Base-by-base conservation (phyloP, 2,329 filamentous ascomycete species). In the Ustulina deusta region DNA sequence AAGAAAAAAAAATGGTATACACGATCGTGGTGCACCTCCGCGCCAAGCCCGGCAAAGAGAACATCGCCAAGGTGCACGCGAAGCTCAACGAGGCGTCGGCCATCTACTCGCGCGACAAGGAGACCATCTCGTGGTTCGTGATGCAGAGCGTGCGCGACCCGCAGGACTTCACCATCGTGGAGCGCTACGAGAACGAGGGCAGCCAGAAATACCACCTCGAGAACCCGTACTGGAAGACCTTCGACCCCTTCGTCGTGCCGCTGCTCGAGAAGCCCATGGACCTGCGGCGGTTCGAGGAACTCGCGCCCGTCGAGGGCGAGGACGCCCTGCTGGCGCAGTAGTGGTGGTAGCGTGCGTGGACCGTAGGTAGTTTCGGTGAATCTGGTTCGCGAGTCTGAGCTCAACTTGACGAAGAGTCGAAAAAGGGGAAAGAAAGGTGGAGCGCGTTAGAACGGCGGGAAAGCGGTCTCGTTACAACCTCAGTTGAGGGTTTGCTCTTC, bases 151-250 rank as follows among this genome's bases (percentile, higher is more conserved):
- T 89, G 65, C 83, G 87, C 74, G 91, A 93, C 78, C 84, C 85
- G 51, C 84, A 90, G 65, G 88, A 89, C 57, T 93, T 93, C 79
- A 92, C 89, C 55, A 91, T 93, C 74, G 90, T 93, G 54, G 91
- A 93, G 81, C 83, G 91, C 36, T 93, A 92, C 79, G 85, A 87
- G 74, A 84, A 89, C 68, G 91, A 93, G 61, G 71, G 85, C 81
- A 85, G 82, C 74, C 87, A 90, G 77, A 85, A 88, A 71, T 89
- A 89, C 74, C 87, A 90, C 75, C 83, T 90, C 20, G 85, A 86
- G 75, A 92, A 92, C 79, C 90, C 90, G 0, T 92, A 92, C 83
- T 92, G 89, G 89, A 86, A 91, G 82, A 92, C 90, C 0, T 93
- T 93, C 74, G 90, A 93, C 77, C 89, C 90, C 4, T 93, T 92